phyloP scores from a whole-genome alignment of 768 basidiomycete genomes.

The Hypholoma fasciculare region DNA sequence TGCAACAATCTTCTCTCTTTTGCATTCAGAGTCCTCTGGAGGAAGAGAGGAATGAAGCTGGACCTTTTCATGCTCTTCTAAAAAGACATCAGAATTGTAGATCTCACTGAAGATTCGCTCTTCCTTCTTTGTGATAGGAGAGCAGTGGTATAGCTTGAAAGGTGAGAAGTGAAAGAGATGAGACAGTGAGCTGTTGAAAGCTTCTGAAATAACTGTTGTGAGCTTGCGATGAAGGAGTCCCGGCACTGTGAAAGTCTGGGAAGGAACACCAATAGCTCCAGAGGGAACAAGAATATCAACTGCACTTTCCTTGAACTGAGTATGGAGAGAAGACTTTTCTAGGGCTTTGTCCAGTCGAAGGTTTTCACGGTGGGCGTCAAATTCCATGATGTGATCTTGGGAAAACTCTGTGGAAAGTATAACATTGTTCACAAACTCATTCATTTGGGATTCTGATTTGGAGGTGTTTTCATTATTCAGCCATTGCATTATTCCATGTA shows the following conservation, averaged over 20 bases:
- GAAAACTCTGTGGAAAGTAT: conserved; percentile 17
- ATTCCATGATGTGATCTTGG: conserved; percentile 5
- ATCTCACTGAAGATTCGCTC: background rate
- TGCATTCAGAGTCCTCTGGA: conserved; percentile 7
- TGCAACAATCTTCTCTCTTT: conserved; percentile 24
- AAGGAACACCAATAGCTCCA: background rate
- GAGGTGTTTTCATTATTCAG: conserved; percentile 13
- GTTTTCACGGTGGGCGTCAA: conserved; percentile 15
- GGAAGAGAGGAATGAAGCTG: conserved; percentile 11
- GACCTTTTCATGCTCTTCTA: conserved; percentile 17
- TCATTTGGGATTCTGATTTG: conserved; percentile 15
- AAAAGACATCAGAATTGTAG: conserved; percentile 20
- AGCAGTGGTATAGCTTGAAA: background rate
- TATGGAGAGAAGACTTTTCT: background rate
- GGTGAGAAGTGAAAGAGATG: background rate
- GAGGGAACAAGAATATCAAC: background rate
- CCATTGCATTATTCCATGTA: conserved; percentile 24
- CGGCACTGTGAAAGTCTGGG: background rate
- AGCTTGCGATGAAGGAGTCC: background rate
- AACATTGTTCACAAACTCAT: conserved; percentile 18
- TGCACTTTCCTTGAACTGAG: background rate
- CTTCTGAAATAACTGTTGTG: background rate
- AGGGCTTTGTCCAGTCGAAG: conserved; percentile 12
- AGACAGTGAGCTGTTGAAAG: background rate
- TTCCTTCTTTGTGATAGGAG: background rate